These are phyloP conservation scores for Catunica adiposa DNA, from an alignment of 2,329 filamentous ascomycete species.

Conservation along the genomic window DNA sequence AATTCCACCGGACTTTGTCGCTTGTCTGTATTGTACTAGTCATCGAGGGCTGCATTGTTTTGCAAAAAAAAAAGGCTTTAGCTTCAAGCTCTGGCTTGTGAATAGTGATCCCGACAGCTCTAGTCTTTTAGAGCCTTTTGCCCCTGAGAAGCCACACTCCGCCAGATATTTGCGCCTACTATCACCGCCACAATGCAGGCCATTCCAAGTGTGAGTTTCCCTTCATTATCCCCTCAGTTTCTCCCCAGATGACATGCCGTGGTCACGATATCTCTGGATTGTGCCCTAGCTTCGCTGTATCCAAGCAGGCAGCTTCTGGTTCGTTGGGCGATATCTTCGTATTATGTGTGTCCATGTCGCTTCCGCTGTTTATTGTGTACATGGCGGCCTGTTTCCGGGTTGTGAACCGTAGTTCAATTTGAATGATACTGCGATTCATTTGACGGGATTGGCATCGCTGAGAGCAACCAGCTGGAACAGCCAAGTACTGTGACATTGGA, in stretches of 20 bases:
- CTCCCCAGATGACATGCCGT: background rate
- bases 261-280: constrained; percentile 1
- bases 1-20: background rate
- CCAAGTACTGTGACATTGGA: background rate
- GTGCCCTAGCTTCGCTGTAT: background rate
- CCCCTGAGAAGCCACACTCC: background rate
- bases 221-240: constrained; percentile 17
- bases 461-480: background rate
- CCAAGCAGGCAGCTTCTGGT: background rate
- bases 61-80: constrained; percentile 1
- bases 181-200: constrained; percentile 30
- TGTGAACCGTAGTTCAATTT: background rate
- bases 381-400: background rate
- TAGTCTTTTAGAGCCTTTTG: background rate
- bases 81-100: constrained; percentile 1
- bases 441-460: background rate
- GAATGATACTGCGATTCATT: background rate
- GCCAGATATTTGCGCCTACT: background rate
- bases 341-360: background rate
- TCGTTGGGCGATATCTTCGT: constrained; percentile 10
- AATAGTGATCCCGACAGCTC: background rate
- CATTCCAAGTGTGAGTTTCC: constrained; percentile 32
- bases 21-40: background rate
- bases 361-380: constrained; percentile 6
- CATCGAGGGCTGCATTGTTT: background rate